Conservation (phyloP, 768 basidiomycete genomes). For the Cyclocybe cylindracea region DNA sequence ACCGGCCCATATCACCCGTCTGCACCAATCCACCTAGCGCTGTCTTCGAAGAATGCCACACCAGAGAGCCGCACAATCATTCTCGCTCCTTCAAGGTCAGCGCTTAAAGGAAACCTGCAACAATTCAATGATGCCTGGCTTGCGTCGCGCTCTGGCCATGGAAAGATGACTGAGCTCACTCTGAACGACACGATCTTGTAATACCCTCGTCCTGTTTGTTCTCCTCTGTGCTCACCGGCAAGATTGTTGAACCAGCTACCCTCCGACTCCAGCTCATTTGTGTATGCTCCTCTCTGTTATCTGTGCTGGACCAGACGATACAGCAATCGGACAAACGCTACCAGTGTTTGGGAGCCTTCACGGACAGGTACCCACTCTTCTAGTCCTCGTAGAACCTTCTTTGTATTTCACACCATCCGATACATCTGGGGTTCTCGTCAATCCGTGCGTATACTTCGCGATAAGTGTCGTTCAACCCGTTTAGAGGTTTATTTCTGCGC, state of each 20-base stretch:
- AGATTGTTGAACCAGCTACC: slow-evolving; percentile 49
- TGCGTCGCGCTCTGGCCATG: slow-evolving; percentile 39
- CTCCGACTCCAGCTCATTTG: slow-evolving; percentile 59
- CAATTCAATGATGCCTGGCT: slow-evolving; percentile 60
- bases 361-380: slow-evolving; percentile 42
- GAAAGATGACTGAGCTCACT: slow-evolving; percentile 34
- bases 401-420: slow-evolving; percentile 42
- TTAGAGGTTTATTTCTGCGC: background rate
- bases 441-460: slow-evolving; percentile 7
- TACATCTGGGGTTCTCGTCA: slow-evolving; percentile 3
- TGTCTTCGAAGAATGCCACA: slow-evolving; percentile 43
- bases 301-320: slow-evolving; percentile 27
- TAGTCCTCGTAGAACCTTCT: slow-evolving; percentile 64
- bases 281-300: slow-evolving; percentile 52
- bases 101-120: slow-evolving; percentile 41
- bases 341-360: slow-evolving; percentile 27
- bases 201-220: slow-evolving; percentile 24
- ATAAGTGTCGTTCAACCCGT: background rate
- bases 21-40: slow-evolving; percentile 66
- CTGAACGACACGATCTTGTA: slow-evolving; percentile 58
- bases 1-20: slow-evolving; percentile 66
- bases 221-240: slow-evolving; percentile 8
- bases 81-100: slow-evolving; percentile 53
- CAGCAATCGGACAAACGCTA: slow-evolving; percentile 13
- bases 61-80: slow-evolving; percentile 42